These are phyloP conservation scores for Alternaria burnsii DNA, from an alignment of 2,329 filamentous ascomycete species.

Conservation along the genomic window DNA sequence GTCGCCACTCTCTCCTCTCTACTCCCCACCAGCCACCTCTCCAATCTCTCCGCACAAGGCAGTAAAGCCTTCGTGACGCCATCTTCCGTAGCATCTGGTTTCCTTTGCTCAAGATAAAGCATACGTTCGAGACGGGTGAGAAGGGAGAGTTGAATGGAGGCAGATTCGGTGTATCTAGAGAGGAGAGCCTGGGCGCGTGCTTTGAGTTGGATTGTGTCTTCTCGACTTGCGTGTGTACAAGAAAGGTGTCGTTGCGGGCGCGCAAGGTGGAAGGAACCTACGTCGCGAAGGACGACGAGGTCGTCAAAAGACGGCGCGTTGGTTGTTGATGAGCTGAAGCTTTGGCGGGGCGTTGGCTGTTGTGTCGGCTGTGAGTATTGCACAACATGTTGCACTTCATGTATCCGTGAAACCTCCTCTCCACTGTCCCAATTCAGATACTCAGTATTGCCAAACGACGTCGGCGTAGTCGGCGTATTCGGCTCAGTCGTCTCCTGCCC, in stretches of 20 bases:
- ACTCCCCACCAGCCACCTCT: constrained; percentile 24
- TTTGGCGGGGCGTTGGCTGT: not conserved
- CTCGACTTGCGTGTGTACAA: constrained; percentile 35
- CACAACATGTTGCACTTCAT: not conserved
- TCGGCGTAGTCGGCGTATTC: not conserved
- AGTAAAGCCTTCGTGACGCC: not conserved
- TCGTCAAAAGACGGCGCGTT: constrained; percentile 32
- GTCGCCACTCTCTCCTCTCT: constrained; percentile 29
- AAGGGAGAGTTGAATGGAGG: constrained; percentile 23
- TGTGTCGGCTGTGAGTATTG: not conserved
- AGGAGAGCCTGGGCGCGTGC: constrained; percentile 12
- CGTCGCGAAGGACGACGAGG: constrained; percentile 32
- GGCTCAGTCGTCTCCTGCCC: not conserved
- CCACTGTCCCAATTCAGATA: constrained; percentile 6
- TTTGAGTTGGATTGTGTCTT: constrained; percentile 27
- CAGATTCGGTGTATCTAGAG: constrained; percentile 25
- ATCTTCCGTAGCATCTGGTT: not conserved
- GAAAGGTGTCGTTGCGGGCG: constrained; percentile 24
- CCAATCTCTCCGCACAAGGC: constrained; percentile 26
- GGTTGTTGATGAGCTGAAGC: not conserved
- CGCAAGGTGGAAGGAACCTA: constrained; percentile 29
- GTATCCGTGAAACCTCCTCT: not conserved
- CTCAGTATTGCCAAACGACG: not conserved
- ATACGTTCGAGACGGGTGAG: constrained; percentile 35
- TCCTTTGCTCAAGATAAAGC: constrained; percentile 19